Base-by-base conservation (phyloP, 2,329 filamentous ascomycete species). In the Penicillium sp. region DNA sequence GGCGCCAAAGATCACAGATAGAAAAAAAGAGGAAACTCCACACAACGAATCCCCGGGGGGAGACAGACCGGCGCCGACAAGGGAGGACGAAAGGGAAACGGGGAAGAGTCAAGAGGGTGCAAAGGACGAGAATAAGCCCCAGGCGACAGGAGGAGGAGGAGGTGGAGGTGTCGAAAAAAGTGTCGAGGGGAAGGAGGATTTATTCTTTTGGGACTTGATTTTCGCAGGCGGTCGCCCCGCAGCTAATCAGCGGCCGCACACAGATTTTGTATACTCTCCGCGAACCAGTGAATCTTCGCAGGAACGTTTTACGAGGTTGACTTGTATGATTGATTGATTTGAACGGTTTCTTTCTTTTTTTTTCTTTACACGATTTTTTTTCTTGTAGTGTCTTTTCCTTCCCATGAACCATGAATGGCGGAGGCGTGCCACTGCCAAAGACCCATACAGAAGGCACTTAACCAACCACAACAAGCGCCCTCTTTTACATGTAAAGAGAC, bases 401-500 rank as follows among this genome's bases (percentile, higher is more conserved):
- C 47, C 2, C 43, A 5, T 8, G n/a, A 8, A 49, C 2, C 15
- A 55, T 55, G 22, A 47, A 22, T n/a, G 15, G 22, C 11, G 25
- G 15, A 6, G 34, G 20, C 11, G 8, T 10, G 31, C 10, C 14
- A 49, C 25, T 43, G 55, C 35, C 50, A 41, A 55, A 60, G 54
- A 34, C 28, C 17, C 52, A 37, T 25, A 51, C 54, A 49, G 50
- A 42, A 15, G 49, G 31, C 50, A 50, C 17, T 54, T 55, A 35
- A 35, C 10, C 17, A 25, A 48, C 31, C 7, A 34, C 34, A 14
- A 39, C 15, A 42, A 15, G 22, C 41, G 28, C 28, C 39, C 4
- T n/a, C 38, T 20, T 37, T 67, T 59, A 96, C 90, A 96, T 93
- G 73, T 96, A 96, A 71, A 96, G 77, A 74, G 89, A 92, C 14